phyloP scores from a whole-genome alignment of 1,284 basidiomycete species.

The Puccinia coronata region DNA sequence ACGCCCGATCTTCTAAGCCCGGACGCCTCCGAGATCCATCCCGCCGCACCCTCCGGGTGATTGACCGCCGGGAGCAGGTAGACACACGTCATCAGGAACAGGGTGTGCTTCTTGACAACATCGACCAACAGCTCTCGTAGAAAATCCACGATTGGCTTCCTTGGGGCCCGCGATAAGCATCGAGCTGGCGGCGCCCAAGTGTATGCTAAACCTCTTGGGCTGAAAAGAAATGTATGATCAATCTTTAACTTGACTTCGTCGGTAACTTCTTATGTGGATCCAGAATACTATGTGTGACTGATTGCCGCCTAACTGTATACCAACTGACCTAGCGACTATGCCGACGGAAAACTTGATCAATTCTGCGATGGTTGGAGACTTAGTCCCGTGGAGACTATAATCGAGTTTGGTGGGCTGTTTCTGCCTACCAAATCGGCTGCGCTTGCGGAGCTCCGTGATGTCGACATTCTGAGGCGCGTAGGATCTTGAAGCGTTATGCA shows the following conservation, averaged over 20 bases:
- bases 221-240: too few species aligned
- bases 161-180: too few species aligned
- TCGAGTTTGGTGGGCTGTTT: not conserved
- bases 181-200: too few species aligned
- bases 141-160: too few species aligned
- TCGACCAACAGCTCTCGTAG: too few species aligned
- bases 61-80: too few species aligned
- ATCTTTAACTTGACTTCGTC: not conserved
- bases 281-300: not conserved
- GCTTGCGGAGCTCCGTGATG: not conserved
- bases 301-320: not conserved
- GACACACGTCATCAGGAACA: too few species aligned
- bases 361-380: conserved; percentile 10
- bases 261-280: not conserved
- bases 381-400: not conserved
- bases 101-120: too few species aligned
- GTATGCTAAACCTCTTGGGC: too few species aligned
- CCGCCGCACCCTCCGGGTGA: too few species aligned
- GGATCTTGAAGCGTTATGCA: not conserved
- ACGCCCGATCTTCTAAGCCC: too few species aligned
- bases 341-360: conserved; percentile 25
- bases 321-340: not conserved
- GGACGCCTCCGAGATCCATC: too few species aligned
- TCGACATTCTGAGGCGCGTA: not conserved
- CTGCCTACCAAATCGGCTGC: not conserved